A percentile compares a stretch with the other conserved stretches of the same genome.
phyloP scores from a whole-genome alignment of 306 rosid species.

The Begonia loranthoides region DNA sequence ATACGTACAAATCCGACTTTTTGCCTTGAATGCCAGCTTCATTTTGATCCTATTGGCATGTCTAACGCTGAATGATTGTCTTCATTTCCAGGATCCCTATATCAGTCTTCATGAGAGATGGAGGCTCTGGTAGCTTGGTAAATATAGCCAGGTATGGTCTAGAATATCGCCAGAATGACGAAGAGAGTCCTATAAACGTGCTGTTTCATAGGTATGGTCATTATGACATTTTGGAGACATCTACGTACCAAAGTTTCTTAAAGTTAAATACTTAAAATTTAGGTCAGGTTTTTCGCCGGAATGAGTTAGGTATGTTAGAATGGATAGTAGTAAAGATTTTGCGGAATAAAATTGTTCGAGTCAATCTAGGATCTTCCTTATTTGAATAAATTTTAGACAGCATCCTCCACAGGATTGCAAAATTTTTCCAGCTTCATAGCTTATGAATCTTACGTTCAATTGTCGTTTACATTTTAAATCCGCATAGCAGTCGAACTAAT shows the following conservation, averaged over 20 bases:
- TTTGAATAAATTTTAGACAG: no score
- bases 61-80: constrained; percentile 8
- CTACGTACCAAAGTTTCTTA: constrained; percentile 18
- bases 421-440: no score
- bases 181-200: constrained; percentile 60
- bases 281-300: no score
- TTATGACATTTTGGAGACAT: constrained; percentile 65
- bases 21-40: background rate
- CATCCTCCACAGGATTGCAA: no score
- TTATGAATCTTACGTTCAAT: no score
- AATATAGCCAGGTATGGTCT: constrained; percentile 84
- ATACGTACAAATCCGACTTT: no score
- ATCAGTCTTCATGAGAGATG: constrained; percentile 72
- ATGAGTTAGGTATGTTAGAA: no score
- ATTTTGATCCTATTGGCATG: background rate
- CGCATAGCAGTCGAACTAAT: no score
- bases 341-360: no score
- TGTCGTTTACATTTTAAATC: no score
- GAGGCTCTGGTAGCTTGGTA: constrained; percentile 34
- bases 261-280: constrained; percentile 1
- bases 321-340: no score
- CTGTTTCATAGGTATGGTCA: constrained; percentile 93
- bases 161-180: constrained; percentile 33
- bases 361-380: no score
- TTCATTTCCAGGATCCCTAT: constrained; percentile 50